Base-by-base conservation (phyloP, 805 yeast species). In the Dipodascopsis tothii region DNA sequence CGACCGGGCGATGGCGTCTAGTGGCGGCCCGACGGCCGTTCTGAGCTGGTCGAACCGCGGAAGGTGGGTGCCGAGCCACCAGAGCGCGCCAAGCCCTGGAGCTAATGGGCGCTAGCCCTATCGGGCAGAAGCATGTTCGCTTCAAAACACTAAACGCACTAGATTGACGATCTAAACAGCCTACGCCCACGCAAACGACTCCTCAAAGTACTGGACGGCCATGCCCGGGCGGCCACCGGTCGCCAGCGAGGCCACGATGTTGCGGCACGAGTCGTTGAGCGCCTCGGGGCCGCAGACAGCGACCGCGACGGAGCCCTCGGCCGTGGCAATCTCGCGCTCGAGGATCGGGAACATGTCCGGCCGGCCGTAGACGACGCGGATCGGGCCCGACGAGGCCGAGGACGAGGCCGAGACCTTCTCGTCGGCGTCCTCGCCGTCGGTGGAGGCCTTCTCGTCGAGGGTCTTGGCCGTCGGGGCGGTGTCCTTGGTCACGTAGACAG, bases 191-290 rank as follows among this genome's bases (percentile, higher is more conserved):
- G 73, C 69, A 63, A 81, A 86, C 39, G 81, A 71, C 57, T 82
- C 88, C 58, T 85, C 94, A 57, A 69, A 78, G 55, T 78, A 78
- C 49, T 80, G 87, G n/a, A 82, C 73, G 33, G 63, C 83, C 70
- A 33, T 71, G n/a, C n/a, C n/a, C n/a, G n/a, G n/a, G 66, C 7
- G 68, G 59, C 41, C 64, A 60, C 44, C 66, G 46, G 27, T 66
- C 61, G 41, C 75, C 59, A 45, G 71, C 59, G 37, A 64, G 53
- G 71, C 67, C 17, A 78, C 70, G 4, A 68, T 57, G 35, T 67
- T 60, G 57, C 90, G 70, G 19, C 77, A 46, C 2, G 63, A 66
- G 57, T 82, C 90, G 55, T 71, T 78, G 71, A 78, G 71, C 2
- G 58, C 43, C 30, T 78, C 71, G 40, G 79, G 81, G 3, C 85